Percentiles rank a stretch among this genome's conserved stretches.
phyloP scores from a whole-genome alignment of 331 rosid species.

The Dryas integrifolia region DNA sequence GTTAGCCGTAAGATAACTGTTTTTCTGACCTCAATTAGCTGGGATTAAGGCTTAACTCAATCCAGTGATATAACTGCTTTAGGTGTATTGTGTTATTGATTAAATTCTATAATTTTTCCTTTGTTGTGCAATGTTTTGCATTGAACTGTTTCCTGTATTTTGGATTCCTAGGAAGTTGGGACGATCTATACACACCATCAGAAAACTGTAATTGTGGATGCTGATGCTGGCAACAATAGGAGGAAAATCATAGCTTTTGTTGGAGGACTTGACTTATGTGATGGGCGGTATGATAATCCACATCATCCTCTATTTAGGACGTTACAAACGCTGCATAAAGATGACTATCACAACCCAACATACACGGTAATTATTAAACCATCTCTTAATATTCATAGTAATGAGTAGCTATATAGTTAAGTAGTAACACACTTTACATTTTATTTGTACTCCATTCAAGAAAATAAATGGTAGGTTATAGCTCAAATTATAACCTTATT shows the following conservation, averaged over 20 bases:
- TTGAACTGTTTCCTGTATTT: constrained; percentile 28
- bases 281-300: constrained; percentile 92
- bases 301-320: constrained; percentile 68
- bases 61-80: too few relatives aligned
- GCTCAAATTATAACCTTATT: not conserved
- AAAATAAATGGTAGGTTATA: not conserved
- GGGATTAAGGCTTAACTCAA: not conserved
- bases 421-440: not conserved
- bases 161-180: constrained; percentile 70
- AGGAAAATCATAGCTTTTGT: constrained; percentile 92
- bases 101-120: not conserved
- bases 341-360: constrained; percentile 94
- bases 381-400: constrained; percentile 23
- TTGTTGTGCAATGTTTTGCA: constrained; percentile 14
- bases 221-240: constrained; percentile 69
- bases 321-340: constrained; percentile 74
- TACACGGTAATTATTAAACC: constrained; percentile 54
- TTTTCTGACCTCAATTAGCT: not conserved
- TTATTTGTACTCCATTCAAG: not conserved
- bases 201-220: constrained; percentile 90
- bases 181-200: constrained; percentile 98
- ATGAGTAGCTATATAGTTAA: constrained; percentile 9
- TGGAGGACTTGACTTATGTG: constrained; percentile 97
- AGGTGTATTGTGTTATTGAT: not conserved
- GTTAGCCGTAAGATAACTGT: not conserved